These are phyloP conservation scores for Salix caprea DNA, from an alignment of 345 rosid species.

Conservation along the genomic window DNA sequence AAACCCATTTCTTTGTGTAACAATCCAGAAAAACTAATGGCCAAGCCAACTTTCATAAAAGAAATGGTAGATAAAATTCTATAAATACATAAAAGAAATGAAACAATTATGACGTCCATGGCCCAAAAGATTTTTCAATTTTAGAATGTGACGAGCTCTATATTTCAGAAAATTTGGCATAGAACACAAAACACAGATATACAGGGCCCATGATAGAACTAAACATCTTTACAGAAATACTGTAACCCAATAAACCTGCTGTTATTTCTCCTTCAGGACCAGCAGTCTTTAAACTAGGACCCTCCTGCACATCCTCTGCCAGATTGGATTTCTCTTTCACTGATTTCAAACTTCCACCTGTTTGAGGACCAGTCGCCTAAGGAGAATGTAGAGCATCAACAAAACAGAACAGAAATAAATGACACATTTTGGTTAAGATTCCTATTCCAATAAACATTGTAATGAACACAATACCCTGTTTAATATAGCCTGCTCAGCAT, in stretches of 20 bases:
- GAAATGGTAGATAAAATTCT: not conserved
- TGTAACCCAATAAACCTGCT: conserved; percentile 52
- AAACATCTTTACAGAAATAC: not conserved
- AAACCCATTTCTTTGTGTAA: not conserved
- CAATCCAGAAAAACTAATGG: not conserved
- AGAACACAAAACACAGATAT: not conserved
- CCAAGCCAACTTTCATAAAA: not conserved
- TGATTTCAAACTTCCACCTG: conserved; percentile 83
- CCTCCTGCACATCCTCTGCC: conserved; percentile 73
- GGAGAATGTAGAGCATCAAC: not conserved
- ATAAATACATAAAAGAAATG: not conserved
- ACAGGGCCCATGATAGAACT: not conserved
- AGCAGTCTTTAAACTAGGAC: conserved; percentile 72
- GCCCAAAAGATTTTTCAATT: not conserved
- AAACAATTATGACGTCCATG: not conserved
- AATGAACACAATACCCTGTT: conserved; percentile 53
- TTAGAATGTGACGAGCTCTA: not conserved
- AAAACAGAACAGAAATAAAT: not conserved
- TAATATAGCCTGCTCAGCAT: conserved; percentile 77
- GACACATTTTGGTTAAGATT: conserved; percentile 1
- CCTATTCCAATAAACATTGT: conserved; percentile 7
- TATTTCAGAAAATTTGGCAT: not conserved
- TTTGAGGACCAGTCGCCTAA: conserved; percentile 88
- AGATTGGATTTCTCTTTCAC: conserved; percentile 67
- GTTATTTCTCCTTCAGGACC: conserved; percentile 92